Conservation (phyloP, 192 early-diverging fungal species). For the Obelidium mucronatum region DNA sequence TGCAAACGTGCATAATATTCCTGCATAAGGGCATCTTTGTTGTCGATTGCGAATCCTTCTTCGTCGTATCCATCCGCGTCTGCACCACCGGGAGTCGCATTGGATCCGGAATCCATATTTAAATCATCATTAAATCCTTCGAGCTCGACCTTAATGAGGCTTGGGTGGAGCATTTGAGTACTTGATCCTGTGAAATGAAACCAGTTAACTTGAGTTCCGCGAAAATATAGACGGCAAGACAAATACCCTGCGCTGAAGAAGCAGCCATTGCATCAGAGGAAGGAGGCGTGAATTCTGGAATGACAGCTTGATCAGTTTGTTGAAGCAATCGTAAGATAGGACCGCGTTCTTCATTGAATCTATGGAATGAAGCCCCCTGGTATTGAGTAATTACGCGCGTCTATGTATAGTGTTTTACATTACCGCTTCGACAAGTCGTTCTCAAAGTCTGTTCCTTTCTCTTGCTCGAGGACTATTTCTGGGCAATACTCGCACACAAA, state of each 20-base stretch:
- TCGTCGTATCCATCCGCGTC: background rate
- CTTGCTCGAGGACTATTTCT: slow-evolving; percentile 18
- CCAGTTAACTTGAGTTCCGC: background rate
- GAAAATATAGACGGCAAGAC: background rate
- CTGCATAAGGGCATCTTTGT: background rate
- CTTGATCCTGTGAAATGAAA: background rate
- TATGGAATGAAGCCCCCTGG: background rate
- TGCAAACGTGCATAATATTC: background rate
- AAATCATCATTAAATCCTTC: background rate
- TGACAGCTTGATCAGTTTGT: slow-evolving; percentile 41
- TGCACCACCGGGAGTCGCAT: background rate
- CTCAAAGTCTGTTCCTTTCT: slow-evolving; percentile 30
- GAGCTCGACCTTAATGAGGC: background rate
- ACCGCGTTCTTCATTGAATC: slow-evolving; percentile 52
- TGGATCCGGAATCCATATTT: background rate
- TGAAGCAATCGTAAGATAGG: slow-evolving; percentile 50
- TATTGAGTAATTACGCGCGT: background rate
- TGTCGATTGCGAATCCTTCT: slow-evolving; percentile 4
- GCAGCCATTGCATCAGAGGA: background rate
- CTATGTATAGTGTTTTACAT: background rate
- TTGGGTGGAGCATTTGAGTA: background rate
- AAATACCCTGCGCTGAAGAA: background rate
- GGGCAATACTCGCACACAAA: slow-evolving; percentile 33
- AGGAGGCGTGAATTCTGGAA: slow-evolving; percentile 44
- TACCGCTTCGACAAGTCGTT: slow-evolving; percentile 28